phyloP scores from a whole-genome alignment of 129 eudicot species.

The Gnaphalium uliginosum region DNA sequence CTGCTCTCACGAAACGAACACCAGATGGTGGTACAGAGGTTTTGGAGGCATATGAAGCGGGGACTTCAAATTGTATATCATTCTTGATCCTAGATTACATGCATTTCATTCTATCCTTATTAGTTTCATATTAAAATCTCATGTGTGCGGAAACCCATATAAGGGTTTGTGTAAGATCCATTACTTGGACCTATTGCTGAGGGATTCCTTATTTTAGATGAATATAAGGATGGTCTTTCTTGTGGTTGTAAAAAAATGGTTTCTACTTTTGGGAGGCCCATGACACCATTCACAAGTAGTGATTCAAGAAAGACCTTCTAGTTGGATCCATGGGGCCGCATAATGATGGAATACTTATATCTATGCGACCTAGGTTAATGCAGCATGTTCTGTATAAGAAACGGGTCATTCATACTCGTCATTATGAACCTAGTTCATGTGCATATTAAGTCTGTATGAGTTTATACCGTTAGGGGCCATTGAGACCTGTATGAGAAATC shows the following conservation, averaged over 20 bases:
- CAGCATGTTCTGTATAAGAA: background rate
- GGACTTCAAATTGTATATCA: too few species aligned
- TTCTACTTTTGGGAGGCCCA: too few species aligned
- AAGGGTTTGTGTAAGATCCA: background rate
- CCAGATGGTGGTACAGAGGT: slow-evolving; percentile 97
- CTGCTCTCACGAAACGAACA: slow-evolving; percentile 71
- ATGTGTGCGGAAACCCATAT: background rate
- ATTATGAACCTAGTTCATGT: background rate
- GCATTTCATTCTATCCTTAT: background rate
- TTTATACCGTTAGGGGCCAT: background rate
- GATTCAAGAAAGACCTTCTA: too few species aligned
- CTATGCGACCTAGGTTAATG: background rate
- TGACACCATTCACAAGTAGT: too few species aligned
- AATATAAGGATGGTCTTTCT: background rate
- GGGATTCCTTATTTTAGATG: background rate
- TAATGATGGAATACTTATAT: background rate
- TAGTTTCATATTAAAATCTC: background rate
- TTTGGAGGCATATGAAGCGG: slow-evolving; percentile 44
- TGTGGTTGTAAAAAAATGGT: too few species aligned
- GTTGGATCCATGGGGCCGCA: too few species aligned
- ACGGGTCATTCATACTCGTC: background rate
- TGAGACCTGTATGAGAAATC: too few species aligned
- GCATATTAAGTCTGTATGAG: background rate
- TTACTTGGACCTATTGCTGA: background rate
- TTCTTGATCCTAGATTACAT: background rate